Conservation (phyloP, 2,329 filamentous ascomycete species). For the Chaetoscypha palmicola region DNA sequence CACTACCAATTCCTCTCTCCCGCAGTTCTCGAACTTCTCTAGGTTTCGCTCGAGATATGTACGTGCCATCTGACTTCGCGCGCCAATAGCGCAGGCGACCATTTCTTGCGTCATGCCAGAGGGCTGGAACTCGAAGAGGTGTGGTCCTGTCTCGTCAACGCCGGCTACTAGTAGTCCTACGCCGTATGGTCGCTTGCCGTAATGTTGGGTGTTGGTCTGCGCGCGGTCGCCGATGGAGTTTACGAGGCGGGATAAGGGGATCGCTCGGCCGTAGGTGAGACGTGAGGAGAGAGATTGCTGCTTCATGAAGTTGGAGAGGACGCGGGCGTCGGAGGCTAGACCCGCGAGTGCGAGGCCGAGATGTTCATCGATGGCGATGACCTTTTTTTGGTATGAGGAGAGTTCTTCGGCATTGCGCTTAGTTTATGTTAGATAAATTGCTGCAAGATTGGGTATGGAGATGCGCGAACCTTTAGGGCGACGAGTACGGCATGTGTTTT, state of each 20-base stretch:
- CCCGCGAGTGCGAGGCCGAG: constrained; percentile 93
- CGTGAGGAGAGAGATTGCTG: constrained; percentile 94
- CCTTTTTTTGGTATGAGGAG: constrained; percentile 99
- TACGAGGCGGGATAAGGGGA: constrained; percentile 84
- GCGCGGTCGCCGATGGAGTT: constrained; percentile 91
- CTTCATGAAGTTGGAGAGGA: constrained; percentile 99
- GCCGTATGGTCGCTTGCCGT: constrained; percentile 92
- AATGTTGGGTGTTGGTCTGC: constrained; percentile 95
- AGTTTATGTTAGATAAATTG: no score
- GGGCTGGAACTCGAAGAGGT: constrained; percentile 98
- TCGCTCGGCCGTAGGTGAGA: constrained; percentile 90
- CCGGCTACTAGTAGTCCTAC: constrained; percentile 89
- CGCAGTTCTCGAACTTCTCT: constrained; percentile 70
- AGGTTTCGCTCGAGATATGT: constrained; percentile 94
- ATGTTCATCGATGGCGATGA: constrained; percentile 94
- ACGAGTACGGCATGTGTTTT: constrained; percentile 96
- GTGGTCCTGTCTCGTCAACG: constrained; percentile 87
- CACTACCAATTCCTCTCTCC: constrained; percentile 77
- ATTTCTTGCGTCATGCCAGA: constrained; percentile 96
- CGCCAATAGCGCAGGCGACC: constrained; percentile 91
- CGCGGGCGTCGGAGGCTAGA: constrained; percentile 93
- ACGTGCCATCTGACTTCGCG: constrained; percentile 91
- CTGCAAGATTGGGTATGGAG: neutral
- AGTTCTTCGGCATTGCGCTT: constrained; percentile 99
- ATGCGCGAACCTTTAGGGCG: constrained; percentile 73